These are phyloP conservation scores for Dothideomycetes sp. DNA, from an alignment of 2,329 filamentous ascomycete species.

Conservation along the genomic window DNA sequence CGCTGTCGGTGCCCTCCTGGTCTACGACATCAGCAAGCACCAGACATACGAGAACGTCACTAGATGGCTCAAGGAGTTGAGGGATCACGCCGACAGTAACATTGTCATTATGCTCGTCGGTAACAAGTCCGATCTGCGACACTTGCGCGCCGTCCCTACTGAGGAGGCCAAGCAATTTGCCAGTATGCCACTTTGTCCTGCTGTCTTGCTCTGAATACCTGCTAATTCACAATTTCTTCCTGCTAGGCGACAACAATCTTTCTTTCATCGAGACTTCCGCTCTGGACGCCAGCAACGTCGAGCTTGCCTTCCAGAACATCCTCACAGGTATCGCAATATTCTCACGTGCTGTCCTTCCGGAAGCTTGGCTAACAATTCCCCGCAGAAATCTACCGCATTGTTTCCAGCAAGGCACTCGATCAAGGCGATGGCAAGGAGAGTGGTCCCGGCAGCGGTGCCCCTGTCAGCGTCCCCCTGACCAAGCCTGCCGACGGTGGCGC, in stretches of 20 bases:
- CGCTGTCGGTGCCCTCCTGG: constrained; percentile 90
- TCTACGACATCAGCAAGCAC: constrained; percentile 99
- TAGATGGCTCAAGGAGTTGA: constrained; percentile 96
- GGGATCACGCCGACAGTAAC: constrained; percentile 96
- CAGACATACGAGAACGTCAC: constrained; percentile 99
- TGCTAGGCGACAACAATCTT: constrained; percentile 87
- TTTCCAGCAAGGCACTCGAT: constrained; percentile 90
- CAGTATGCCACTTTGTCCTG: constrained; percentile 48
- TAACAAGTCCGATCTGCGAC: constrained; percentile 99
- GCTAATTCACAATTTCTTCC: not conserved
- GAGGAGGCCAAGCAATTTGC: constrained; percentile 98
- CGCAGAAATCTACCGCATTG: constrained; percentile 96
- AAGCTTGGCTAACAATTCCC: not conserved
- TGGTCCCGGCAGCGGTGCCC: constrained; percentile 63
- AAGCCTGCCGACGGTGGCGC: constrained; percentile 71
- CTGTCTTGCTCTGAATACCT: not conserved
- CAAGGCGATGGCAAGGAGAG: constrained; percentile 67
- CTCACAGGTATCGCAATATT: constrained; percentile 62
- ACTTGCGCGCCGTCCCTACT: constrained; percentile 90
- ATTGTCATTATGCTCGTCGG: constrained; percentile 99
- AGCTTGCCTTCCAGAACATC: constrained; percentile 99
- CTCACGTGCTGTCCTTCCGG: not conserved
- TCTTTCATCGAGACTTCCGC: constrained; percentile 99
- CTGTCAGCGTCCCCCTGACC: constrained; percentile 74
- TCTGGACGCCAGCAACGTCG: constrained; percentile 96